Conservation (phyloP, 169 alveolate genomes). For the Cryptosporidium muris region DNA sequence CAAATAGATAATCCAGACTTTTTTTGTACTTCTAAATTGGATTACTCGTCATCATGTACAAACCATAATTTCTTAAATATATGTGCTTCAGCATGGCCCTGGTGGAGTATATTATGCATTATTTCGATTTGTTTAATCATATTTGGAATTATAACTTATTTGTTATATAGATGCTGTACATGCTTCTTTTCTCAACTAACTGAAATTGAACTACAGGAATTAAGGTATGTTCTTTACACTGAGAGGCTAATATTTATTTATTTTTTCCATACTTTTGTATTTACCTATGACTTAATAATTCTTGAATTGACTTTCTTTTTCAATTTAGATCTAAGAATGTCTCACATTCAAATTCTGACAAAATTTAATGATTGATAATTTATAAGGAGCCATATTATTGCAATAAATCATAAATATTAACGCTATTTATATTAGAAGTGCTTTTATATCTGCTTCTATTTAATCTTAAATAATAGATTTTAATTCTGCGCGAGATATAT, state of each 20-base stretch:
- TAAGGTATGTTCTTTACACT: slow-evolving; percentile 14
- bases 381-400: too few species aligned
- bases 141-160: slow-evolving; percentile 14
- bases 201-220: slow-evolving; percentile 45
- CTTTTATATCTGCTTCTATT: too few species aligned
- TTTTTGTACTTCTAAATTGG: slow-evolving; percentile 61
- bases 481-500: too few species aligned
- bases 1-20: not conserved
- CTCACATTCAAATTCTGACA: too few species aligned
- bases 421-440: too few species aligned
- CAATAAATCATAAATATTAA: too few species aligned
- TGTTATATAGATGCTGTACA: slow-evolving; percentile 57
- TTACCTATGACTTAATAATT: too few species aligned
- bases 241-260: not conserved
- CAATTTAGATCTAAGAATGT: too few species aligned
- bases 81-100: slow-evolving; percentile 55
- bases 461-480: too few species aligned
- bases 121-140: slow-evolving; percentile 15
- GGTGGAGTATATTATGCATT: slow-evolving; percentile 58
- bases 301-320: too few species aligned
- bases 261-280: too few species aligned
- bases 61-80: slow-evolving; percentile 22
- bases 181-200: slow-evolving; percentile 32
- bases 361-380: too few species aligned
- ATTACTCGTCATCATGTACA: slow-evolving; percentile 40